Base-by-base conservation (phyloP, 805 yeast species). In the Nakazawaea wickerhamii region DNA sequence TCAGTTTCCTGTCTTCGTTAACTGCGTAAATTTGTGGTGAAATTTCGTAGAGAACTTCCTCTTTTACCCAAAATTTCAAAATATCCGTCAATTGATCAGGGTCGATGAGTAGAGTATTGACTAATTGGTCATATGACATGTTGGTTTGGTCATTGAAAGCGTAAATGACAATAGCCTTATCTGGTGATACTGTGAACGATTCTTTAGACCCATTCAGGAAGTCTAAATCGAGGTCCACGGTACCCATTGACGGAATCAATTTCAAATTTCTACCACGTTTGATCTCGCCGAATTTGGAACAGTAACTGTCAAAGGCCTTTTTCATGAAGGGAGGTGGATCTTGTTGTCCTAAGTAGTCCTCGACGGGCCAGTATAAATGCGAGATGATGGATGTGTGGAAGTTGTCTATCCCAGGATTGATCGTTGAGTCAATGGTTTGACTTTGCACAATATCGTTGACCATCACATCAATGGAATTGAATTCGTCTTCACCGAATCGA, bases 381-480 rank as follows among this genome's bases (percentile, higher is more conserved):
- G 96, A 88, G 9, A 91, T 62, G 15, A 88, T 68, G 3, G 82
- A 69, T 0, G 86, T 75, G 41, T 75, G 77, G 25, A 81, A 64
- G 1, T 47, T 46, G 4, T 51, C 44, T 11, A 60, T 49, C 21
- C 48, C 33, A 17, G 30, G 23, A 41, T 66, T 71, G 14, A 76
- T 61, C 5, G 53, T 44, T 3, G 46, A 43, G 49, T 79, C 77
- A 7, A 77, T 58, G 3, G 53, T 51, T 41, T 68, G 64, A 50
- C 95, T 82, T 21, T 75, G 76, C 15, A 64, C 55, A 8, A 89
- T 69, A 58, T 88, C 96, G 30, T 73, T 63, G 14, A 89, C 67
- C 98, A 93, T 93, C 7, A 91, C 87, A 53, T 86, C 95, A 40
- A 89, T 67, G 19, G 77, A 75, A 39, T 73, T 75, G 50, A 90